Conservation (phyloP, 306 rosid species). For the Cucumis sativus region DNA sequence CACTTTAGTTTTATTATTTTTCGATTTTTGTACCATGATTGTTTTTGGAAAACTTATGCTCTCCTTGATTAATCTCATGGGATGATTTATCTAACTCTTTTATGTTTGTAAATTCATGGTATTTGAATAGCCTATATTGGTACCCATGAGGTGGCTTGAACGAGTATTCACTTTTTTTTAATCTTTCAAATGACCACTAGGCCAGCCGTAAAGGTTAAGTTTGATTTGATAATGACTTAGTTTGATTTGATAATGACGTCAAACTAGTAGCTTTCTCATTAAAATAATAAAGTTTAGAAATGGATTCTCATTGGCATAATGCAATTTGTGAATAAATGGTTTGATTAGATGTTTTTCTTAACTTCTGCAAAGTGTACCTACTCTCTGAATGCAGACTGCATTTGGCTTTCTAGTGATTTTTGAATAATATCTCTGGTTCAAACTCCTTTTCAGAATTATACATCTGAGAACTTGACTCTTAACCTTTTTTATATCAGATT, state of each 20-base stretch:
- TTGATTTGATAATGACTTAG: background rate
- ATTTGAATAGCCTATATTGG: background rate
- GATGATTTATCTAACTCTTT: background rate
- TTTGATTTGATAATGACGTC: background rate
- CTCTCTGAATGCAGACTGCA: background rate
- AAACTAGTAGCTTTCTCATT: background rate
- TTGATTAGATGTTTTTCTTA: background rate
- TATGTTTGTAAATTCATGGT: background rate
- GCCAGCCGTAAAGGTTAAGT: background rate
- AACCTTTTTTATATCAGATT: conserved; percentile 41
- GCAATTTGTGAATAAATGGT: background rate
- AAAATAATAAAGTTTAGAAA: background rate
- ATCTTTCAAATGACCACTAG: background rate
- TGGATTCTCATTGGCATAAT: background rate
- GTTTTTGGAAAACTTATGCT: background rate
- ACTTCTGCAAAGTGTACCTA: background rate
- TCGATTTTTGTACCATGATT: background rate
- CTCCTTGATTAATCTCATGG: background rate
- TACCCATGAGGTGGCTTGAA: background rate
- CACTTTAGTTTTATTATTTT: background rate
- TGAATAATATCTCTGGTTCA: background rate
- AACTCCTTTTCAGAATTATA: background rate
- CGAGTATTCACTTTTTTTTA: no score
- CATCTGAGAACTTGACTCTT: background rate
- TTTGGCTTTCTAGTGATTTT: background rate